Base-by-base conservation (phyloP, 1,284 basidiomycete genomes). In the Leccinum pachyderme region DNA sequence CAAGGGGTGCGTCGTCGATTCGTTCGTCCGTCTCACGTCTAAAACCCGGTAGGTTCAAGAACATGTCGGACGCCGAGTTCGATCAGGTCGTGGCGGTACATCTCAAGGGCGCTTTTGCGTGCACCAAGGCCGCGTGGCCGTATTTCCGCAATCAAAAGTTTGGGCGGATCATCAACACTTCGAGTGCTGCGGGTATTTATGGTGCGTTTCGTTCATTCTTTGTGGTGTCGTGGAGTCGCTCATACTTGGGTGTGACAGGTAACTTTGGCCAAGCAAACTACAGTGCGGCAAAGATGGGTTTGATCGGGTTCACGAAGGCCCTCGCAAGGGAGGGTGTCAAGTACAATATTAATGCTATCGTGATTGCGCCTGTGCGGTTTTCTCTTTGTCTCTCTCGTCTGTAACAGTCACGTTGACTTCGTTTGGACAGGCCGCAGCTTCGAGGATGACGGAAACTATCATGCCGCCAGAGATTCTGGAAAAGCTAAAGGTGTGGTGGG, bases 231-330 rank as follows among this genome's bases (percentile, higher is more conserved):
- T 5, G 9, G 22, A 11, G 28, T 12, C 11, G 25, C 9, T 27
- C 44, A 27, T 11, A 28, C 13, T 18, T 18, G 24, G n/a, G 12
- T 29, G 29, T n/a, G 44, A 62, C 75, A 87, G 93, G 95, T 8
- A 98, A 98, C 79, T 93, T 96, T 71, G 97, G 96, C 18, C 97
- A 99, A 74, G 87, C 94, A 18, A 99, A 99, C 75, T 93, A 92
- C 69, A 90, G 87, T 57, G 88, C 90, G 4, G 91, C 89, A 1
- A 93, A 93, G 79, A 94, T 95, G 91, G 93, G 86, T 67, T 81
- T 97, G 44, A 81, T 96, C 48, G 87, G 79, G 1, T 95, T 98
- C 76, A 92, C 95, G 28, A 95, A 94, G 72, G 95, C 96, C 2
- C 83, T 99, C 27, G 93, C 93, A 7, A 76, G 83, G 47, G 93